Base-by-base conservation (phyloP, 2,329 filamentous ascomycete genomes). In the Diaporthe ampelina region DNA sequence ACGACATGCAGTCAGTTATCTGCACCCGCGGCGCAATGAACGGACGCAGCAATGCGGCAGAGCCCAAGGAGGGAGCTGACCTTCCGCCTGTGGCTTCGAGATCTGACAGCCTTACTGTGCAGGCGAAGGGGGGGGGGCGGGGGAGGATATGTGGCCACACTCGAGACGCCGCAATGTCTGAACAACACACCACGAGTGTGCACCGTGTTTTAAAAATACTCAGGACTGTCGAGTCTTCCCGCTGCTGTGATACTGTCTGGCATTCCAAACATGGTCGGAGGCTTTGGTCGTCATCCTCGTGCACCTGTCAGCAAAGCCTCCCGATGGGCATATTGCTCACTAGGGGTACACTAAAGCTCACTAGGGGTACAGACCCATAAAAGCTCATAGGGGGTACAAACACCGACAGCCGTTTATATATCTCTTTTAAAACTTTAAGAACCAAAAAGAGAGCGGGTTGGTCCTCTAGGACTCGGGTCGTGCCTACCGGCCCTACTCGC, bases 1-100 rank as follows among this genome's bases (percentile, higher is more conserved):
- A 40, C 10, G 13, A 50, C 24, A n/a, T 67, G 29, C 29, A 37
- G 63, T 29, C 40, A 48, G 24, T n/a, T 65, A 54, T 40, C 63
- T 40, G 45, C 63, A 68, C 40, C 32, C 15, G 32, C 63, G 63
- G 45, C 63, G 63, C 45, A 37, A 63, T 40, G 21, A 35, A 54
- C 32, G 48, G 63, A 68, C 48, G 63, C 48, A 35, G 63, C 63
- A 68, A 15, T 54, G 48, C 32, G 63, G 63, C 63, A 68, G 63
- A 40, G 63, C 32, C 5, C 10, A 37, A 19, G 10, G 63, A 40
- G 63, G 17, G 63, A 40, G 63, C 63, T 68, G 63, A 54, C 48
- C 63, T 68, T 68, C 63, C 63, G 32, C 63, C 37, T 67, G 63
- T 35, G 63, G 63, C 45, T 19, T 37, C 63, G 63, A 67, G 45